Percentiles rank a stretch among this genome's conserved stretches.
Evolutionary conservation across 1,284 basidiomycete species (phyloP).

Genomic region (Puccinia triticina): DNA sequence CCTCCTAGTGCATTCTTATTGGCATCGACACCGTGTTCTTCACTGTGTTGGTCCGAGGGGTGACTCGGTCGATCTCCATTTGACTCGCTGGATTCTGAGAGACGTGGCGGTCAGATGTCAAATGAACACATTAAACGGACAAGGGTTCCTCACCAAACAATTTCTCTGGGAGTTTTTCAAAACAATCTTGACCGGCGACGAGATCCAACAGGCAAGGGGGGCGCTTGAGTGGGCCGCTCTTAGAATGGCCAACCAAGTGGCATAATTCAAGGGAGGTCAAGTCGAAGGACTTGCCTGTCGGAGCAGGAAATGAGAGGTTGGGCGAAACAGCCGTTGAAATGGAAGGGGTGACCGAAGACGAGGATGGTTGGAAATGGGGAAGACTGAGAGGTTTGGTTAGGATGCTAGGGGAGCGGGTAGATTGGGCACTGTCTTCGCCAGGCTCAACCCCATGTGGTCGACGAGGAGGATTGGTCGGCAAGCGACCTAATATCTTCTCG

Average conservation of each 20-base stretch:
- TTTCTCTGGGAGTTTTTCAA: conserved; percentile 33
- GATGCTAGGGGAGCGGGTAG: conserved; percentile 12
- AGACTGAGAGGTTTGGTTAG: conserved; percentile 9
- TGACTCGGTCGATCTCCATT: not conserved
- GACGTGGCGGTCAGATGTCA: not conserved
- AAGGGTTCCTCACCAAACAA: conserved; percentile 8
- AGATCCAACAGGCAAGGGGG: conserved; percentile 34
- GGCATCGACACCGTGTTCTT: not conserved
- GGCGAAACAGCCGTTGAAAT: not conserved
- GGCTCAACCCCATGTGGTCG: conserved; percentile 17
- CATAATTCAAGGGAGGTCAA: not conserved
- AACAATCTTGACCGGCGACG: conserved; percentile 31
- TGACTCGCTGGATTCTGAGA: not conserved
- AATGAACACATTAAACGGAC: not conserved
- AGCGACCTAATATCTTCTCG: conserved; percentile 17
- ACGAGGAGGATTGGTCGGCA: conserved; percentile 36
- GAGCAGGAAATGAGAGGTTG: not conserved
- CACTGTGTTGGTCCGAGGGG: not conserved
- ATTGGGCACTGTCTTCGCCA: conserved; percentile 4
- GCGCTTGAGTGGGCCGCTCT: not conserved
- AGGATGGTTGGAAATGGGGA: not conserved
- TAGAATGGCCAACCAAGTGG: not conserved
- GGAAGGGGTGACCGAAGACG: not conserved
- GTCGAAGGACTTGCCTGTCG: conserved; percentile 11
- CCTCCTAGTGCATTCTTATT: not conserved